phyloP scores from a whole-genome alignment of 1,284 basidiomycete species.

The Papiliotrema flavescens region DNA sequence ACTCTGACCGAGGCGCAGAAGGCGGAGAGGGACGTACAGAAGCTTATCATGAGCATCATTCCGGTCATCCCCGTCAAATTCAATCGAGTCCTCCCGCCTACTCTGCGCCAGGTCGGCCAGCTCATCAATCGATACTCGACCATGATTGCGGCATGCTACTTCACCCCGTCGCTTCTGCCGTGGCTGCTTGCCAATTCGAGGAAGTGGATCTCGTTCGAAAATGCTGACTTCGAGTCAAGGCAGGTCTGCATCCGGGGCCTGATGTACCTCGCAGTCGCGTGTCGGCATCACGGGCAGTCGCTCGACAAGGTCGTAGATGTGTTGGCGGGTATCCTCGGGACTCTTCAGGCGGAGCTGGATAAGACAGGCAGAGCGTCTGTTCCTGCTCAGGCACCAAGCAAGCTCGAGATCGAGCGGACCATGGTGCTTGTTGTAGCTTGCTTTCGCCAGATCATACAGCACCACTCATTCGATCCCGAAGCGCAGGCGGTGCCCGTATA shows the following conservation, averaged over 20 bases:
- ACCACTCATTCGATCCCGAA: slow-evolving; percentile 50
- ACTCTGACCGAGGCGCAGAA: slow-evolving; percentile 45
- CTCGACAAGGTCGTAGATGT: slow-evolving; percentile 61
- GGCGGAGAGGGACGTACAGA: slow-evolving; percentile 58
- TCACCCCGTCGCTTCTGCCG: slow-evolving; percentile 59
- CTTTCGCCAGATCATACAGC: slow-evolving; percentile 61
- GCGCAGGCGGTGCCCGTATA: slow-evolving; percentile 49
- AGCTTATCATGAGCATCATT: slow-evolving; percentile 72
- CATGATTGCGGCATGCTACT: slow-evolving; percentile 69
- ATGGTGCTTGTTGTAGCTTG: slow-evolving; percentile 60
- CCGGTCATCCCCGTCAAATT: slow-evolving; percentile 65
- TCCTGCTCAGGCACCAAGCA: slow-evolving; percentile 17
- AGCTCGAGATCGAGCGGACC: slow-evolving; percentile 42
- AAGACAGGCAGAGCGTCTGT: slow-evolving; percentile 13
- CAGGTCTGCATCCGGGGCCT: slow-evolving; percentile 71
- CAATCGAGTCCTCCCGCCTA: slow-evolving; percentile 57
- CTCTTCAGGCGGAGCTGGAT: slow-evolving; percentile 60
- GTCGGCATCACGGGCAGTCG: slow-evolving; percentile 59
- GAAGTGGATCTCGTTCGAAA: slow-evolving; percentile 55
- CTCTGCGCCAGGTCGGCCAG: slow-evolving; percentile 64
- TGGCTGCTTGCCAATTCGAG: slow-evolving; percentile 54
- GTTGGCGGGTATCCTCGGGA: slow-evolving; percentile 62
- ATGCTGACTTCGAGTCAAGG: slow-evolving; percentile 67
- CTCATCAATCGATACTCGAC: slow-evolving; percentile 82
- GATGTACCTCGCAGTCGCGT: slow-evolving; percentile 68